Evolutionary conservation across 2,329 filamentous ascomycete genomes (phyloP).

Genomic region (Clarireedia paspali): DNA sequence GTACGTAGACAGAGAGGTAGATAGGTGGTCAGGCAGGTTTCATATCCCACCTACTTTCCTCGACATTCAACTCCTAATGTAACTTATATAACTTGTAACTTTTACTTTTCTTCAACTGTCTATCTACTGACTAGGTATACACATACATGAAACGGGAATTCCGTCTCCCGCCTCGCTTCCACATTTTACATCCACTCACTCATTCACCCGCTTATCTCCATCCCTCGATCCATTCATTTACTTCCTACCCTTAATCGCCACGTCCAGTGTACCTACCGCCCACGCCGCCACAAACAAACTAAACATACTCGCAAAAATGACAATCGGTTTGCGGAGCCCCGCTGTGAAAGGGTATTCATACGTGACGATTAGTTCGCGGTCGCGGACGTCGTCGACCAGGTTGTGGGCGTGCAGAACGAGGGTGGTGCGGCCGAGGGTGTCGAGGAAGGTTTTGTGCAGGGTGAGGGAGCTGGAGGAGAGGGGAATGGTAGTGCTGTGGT

Average conservation of each 20-base stretch:
- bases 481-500: constrained; percentile 68
- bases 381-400: constrained; percentile 82
- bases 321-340: constrained; percentile 75
- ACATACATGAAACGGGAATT: too few species aligned
- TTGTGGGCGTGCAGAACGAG: constrained; percentile 77
- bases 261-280: constrained; percentile 49
- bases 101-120: too few species aligned
- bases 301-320: constrained; percentile 67
- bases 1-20: too few species aligned
- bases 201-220: neutral
- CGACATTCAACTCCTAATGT: too few species aligned
- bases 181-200: too few species aligned
- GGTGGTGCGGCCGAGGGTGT: constrained; percentile 81
- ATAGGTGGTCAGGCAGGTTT: too few species aligned
- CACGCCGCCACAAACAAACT: constrained; percentile 69
- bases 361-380: constrained; percentile 73
- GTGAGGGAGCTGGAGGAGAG: constrained; percentile 51
- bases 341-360: constrained; percentile 77
- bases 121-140: too few species aligned
- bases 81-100: too few species aligned
- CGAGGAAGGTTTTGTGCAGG: constrained; percentile 83
- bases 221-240: constrained; percentile 5
- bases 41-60: too few species aligned
- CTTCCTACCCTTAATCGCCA: constrained; percentile 24
- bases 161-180: too few species aligned